Percentiles rank a stretch among this genome's conserved stretches.
Evolutionary conservation across 257 asterid species (phyloP).

Genomic region (Leptodermis oblonga): DNA sequence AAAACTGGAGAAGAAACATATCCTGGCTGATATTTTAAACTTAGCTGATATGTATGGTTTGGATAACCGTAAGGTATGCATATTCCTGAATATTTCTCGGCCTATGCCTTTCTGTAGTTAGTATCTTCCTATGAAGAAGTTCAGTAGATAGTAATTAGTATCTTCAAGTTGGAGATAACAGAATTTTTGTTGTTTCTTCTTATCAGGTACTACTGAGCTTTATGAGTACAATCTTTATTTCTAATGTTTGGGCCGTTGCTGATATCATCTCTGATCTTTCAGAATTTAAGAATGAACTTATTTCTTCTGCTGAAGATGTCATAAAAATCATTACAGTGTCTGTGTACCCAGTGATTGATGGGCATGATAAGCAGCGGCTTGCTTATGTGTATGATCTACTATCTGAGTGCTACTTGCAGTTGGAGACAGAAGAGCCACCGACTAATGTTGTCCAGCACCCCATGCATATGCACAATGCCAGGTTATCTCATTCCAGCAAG

Average conservation of each 20-base stretch:
- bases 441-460: conserved; percentile 28
- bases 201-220: conserved; percentile 77
- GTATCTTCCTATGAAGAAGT: neutral
- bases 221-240: conserved; percentile 62
- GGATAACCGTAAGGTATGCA: conserved; percentile 62
- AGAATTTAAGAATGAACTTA: conserved; percentile 50
- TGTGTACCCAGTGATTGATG: conserved; percentile 73
- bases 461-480: conserved; percentile 25
- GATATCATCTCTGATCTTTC: conserved; percentile 63
- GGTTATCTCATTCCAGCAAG: conserved; percentile 49
- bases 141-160: neutral
- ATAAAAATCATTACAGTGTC: conserved; percentile 46
- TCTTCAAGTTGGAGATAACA: neutral
- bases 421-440: conserved; percentile 34
- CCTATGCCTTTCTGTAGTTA: neutral
- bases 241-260: conserved; percentile 69
- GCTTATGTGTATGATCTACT: conserved; percentile 71
- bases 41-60: conserved; percentile 69
- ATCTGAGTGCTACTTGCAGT: conserved; percentile 66
- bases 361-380: conserved; percentile 81
- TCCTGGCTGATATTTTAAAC: conserved; percentile 54
- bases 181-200: conserved; percentile 12
- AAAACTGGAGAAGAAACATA: conserved; percentile 65
- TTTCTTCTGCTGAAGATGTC: conserved; percentile 57
- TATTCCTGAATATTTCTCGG: conserved; percentile 6